Evolutionary conservation across 495 filamentous ascomycete species (phyloP).

Genomic region (Hyaloscypha bicolor): DNA sequence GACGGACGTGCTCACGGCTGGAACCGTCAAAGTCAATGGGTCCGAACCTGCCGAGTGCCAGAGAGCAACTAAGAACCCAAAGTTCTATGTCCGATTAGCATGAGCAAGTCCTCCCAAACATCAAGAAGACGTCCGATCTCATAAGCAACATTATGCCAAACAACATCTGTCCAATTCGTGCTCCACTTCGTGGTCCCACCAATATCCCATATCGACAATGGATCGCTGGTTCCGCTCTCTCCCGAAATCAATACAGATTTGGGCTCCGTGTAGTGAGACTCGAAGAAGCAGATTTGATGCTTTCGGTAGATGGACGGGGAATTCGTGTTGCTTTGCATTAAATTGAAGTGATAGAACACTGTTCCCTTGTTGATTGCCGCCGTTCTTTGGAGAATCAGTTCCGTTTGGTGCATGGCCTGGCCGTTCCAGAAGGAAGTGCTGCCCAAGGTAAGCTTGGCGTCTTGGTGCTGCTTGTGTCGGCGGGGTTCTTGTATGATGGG

Average conservation of each 20-base stretch:
- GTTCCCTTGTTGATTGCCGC: slow-evolving; percentile 62
- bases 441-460: slow-evolving; percentile 70
- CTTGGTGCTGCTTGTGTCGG: slow-evolving; percentile 62
- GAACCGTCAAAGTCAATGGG: slow-evolving; percentile 56
- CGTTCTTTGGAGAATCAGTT: slow-evolving; percentile 70
- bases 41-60: slow-evolving; percentile 67
- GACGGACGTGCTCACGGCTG: slow-evolving; percentile 57
- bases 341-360: slow-evolving; percentile 60
- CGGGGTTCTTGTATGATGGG: slow-evolving; percentile 65
- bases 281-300: slow-evolving; percentile 78
- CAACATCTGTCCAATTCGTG: slow-evolving; percentile 51
- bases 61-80: slow-evolving; percentile 63
- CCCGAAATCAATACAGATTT: slow-evolving; percentile 69
- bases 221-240: slow-evolving; percentile 54
- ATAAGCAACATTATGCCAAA: slow-evolving; percentile 74
- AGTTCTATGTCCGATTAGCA: slow-evolving; percentile 54
- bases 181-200: slow-evolving; percentile 55
- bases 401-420: slow-evolving; percentile 59
- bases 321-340: slow-evolving; percentile 57
- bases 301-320: slow-evolving; percentile 61
- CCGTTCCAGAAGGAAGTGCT: slow-evolving; percentile 64
- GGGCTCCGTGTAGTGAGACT: slow-evolving; percentile 76
- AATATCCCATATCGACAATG: slow-evolving; percentile 52
- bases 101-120: background rate
- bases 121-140: slow-evolving; percentile 35